These are phyloP conservation scores for Botryotinia globosa DNA, from an alignment of 2,329 filamentous ascomycete species.

Conservation along the genomic window DNA sequence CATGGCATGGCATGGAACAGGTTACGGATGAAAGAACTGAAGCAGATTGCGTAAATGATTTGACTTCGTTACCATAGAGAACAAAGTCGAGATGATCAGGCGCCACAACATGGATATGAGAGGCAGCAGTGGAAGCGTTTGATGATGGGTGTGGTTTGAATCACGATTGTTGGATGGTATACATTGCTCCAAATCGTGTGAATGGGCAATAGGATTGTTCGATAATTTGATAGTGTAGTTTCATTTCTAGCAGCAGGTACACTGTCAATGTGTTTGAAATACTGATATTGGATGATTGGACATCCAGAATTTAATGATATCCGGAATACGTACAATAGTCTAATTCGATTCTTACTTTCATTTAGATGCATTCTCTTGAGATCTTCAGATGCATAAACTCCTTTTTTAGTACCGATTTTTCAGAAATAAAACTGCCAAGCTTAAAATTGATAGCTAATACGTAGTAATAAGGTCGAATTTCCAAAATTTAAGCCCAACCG, in stretches of 20 bases:
- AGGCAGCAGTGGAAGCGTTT: conserved; percentile 1
- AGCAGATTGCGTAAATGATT: neutral
- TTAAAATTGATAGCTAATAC: neutral
- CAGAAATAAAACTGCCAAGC: neutral
- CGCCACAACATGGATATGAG: neutral
- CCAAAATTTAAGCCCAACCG: neutral
- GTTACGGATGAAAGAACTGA: neutral
- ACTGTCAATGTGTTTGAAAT: conserved; percentile 15
- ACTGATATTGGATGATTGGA: neutral
- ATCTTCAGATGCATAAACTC: neutral
- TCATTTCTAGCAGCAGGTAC: conserved; percentile 5
- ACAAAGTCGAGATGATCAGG: neutral
- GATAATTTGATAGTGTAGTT: conserved; percentile 9
- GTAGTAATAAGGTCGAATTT: neutral
- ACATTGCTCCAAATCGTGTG: neutral
- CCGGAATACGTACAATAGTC: neutral
- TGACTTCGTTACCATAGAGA: neutral
- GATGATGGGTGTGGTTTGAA: neutral
- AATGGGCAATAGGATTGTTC: neutral
- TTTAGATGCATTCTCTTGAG: neutral
- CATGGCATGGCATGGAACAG: conserved; percentile 8
- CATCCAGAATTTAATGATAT: neutral
- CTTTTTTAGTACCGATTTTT: neutral
- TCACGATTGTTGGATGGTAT: conserved; percentile 8
- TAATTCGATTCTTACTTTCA: neutral